Evolutionary conservation across 495 filamentous ascomycete species (phyloP), one percentile per base, ranked within the genome.

Genomic region (Aspergillus ostianus): DNA sequence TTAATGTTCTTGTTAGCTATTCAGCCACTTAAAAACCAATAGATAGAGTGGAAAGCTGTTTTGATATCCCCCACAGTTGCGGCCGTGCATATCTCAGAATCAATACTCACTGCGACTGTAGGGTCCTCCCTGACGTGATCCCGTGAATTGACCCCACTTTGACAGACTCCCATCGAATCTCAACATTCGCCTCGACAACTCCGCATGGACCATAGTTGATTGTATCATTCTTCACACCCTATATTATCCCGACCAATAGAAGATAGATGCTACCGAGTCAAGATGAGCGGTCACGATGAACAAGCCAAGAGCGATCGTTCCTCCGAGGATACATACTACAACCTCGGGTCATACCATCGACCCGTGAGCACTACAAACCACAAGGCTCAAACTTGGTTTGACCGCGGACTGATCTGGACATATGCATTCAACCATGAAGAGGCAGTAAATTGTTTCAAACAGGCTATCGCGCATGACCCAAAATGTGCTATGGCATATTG

Each of bases 401-500:
- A 69, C 47, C 64, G 69, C 6, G 69, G 69, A 10, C 64, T 71
- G 0, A 64, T 64, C 30, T 71, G 69, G 69, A 64, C 64, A 3
- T 71, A 69, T 57, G 66, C 62, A 51, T 71, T 71, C 57, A 71
- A 71, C 49, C 69, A 71, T 47, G 66, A 67, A 57, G 64, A 67
- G 58, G 65, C 65, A 2, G 65, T 57, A 0, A 52, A 46, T 45
- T 67, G 65, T 46, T 67, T 67, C 47, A 46, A 64, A 10, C 55
- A 79, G 5, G 84, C 84, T 17, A 81, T 85, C 47, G 62, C 72
- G 0, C 46, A 71, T 44, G 87, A 90, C 62, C 65, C 73, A 0
- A 57, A 64, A 4, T 88, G 83, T 61, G 79, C 81, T 6, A 83
- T 90, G 70, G 86, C 84, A 19, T 82, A 87, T 55, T 90, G 87